Percentiles rank a stretch among this genome's conserved stretches.
These are phyloP conservation scores for Coemansia sp. DNA, from an alignment of 192 early-diverging fungal genomes.

Conservation along the genomic window DNA sequence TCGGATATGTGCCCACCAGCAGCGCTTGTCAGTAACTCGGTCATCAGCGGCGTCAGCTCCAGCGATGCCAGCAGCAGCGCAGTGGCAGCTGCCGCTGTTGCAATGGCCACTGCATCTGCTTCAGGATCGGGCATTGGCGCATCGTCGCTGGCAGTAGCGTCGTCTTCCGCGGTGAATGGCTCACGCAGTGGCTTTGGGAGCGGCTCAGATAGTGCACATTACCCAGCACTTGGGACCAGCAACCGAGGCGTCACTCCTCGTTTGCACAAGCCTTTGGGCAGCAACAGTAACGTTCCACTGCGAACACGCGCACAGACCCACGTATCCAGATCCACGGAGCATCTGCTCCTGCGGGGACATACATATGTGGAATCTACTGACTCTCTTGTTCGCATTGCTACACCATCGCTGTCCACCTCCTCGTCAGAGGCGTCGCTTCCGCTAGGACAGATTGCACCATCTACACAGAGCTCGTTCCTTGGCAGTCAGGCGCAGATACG, in stretches of 20 bases:
- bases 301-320: slow-evolving; percentile 45
- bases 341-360: slow-evolving; percentile 20
- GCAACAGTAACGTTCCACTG: slow-evolving; percentile 7
- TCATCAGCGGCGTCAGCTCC: slow-evolving; percentile 48
- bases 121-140: not conserved
- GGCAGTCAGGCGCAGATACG: slow-evolving; percentile 13
- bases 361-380: slow-evolving; percentile 44
- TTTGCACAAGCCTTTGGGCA: slow-evolving; percentile 10
- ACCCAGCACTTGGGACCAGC: slow-evolving; percentile 3
- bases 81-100: slow-evolving; percentile 20
- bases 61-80: slow-evolving; percentile 23
- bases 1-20: slow-evolving; percentile 55
- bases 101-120: not conserved
- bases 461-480: not conserved
- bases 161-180: not conserved
- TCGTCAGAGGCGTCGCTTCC: slow-evolving; percentile 53
- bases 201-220: slow-evolving; percentile 5
- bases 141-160: not conserved
- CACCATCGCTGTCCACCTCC: slow-evolving; percentile 50
- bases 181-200: slow-evolving; percentile 1
- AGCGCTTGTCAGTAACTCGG: slow-evolving; percentile 48
- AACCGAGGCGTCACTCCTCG: slow-evolving; percentile 15
- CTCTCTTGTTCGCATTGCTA: slow-evolving; percentile 46
- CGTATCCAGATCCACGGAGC: slow-evolving; percentile 34
- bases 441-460: slow-evolving; percentile 13